Conservation (phyloP, 306 rosid genomes). For the Trifolium dubium region DNA sequence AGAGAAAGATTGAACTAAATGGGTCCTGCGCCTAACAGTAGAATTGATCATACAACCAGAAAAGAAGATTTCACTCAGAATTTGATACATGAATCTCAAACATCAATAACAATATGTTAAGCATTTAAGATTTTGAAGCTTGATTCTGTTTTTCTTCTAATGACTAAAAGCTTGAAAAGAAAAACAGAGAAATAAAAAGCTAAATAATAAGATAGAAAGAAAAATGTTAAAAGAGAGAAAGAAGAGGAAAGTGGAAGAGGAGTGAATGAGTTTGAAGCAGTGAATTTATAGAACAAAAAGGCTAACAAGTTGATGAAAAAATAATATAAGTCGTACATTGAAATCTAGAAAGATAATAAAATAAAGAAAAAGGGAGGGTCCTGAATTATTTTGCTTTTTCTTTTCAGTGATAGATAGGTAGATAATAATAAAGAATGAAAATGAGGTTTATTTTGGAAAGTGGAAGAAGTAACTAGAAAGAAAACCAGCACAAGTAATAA, state of each 20-base stretch:
- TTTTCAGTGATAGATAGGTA: background rate
- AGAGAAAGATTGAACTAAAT: conserved; percentile 85
- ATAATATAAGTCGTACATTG: background rate
- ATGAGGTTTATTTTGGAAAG: background rate
- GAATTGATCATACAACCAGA: conserved; percentile 92
- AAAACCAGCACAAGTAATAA: background rate
- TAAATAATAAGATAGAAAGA: background rate
- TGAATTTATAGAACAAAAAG: conserved; percentile 61
- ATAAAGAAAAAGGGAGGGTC: conserved; percentile 21
- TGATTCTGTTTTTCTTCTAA: background rate
- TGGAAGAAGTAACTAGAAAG: background rate
- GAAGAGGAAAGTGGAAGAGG: conserved; percentile 51
- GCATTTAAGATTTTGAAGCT: conserved; percentile 51
- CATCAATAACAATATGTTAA: conserved; percentile 66
- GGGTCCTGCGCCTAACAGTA: conserved; percentile 86
- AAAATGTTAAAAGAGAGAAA: conserved; percentile 15
- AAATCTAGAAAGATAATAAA: conserved; percentile 25
- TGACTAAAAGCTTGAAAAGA: background rate
- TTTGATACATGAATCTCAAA: conserved; percentile 89
- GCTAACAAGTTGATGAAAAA: conserved; percentile 36
- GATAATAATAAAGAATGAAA: background rate
- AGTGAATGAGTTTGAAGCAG: background rate
- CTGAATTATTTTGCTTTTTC: conserved; percentile 2
- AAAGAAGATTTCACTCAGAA: conserved; percentile 77
- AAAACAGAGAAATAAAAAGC: conserved; percentile 11